phyloP scores from a whole-genome alignment of 1,284 basidiomycete species.

The Rhodotorula sp. region DNA sequence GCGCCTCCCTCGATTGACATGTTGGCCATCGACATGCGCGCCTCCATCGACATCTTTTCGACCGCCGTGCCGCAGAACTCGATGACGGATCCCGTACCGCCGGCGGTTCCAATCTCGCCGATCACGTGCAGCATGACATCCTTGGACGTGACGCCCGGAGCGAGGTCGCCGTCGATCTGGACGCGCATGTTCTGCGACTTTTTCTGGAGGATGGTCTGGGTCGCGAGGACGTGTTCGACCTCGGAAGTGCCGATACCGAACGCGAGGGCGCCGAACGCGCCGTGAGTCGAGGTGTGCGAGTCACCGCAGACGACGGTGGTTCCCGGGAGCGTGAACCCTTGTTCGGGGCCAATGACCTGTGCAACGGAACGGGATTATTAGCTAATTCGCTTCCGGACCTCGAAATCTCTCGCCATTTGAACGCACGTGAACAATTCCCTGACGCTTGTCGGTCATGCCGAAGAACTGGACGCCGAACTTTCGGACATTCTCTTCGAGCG shows the following conservation, averaged over 20 bases:
- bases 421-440: constrained; percentile 79
- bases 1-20: constrained; percentile 98
- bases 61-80: constrained; percentile 92
- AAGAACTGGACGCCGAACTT: constrained; percentile 94
- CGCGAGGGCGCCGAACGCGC: constrained; percentile 91
- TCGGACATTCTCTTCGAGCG: constrained; percentile 91
- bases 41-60: constrained; percentile 89
- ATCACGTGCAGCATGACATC: constrained; percentile 95
- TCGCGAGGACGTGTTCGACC: constrained; percentile 94
- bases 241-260: constrained; percentile 97
- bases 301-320: constrained; percentile 96
- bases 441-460: constrained; percentile 54
- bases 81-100: constrained; percentile 88
- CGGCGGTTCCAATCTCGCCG: constrained; percentile 88
- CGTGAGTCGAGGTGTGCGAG: constrained; percentile 85
- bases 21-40: constrained; percentile 93
- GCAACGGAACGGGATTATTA: not conserved
- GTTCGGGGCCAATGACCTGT: constrained; percentile 83
- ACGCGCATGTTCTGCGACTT: constrained; percentile 97
- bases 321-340: constrained; percentile 90
- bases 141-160: constrained; percentile 87
- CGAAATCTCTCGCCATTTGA: not conserved
- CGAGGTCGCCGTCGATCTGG: constrained; percentile 79
- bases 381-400: not conserved
- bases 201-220: constrained; percentile 85